A percentile compares a stretch with the other conserved stretches of the same genome.
Conservation (phyloP, 345 rosid genomes). For the Syzygium jambos region DNA sequence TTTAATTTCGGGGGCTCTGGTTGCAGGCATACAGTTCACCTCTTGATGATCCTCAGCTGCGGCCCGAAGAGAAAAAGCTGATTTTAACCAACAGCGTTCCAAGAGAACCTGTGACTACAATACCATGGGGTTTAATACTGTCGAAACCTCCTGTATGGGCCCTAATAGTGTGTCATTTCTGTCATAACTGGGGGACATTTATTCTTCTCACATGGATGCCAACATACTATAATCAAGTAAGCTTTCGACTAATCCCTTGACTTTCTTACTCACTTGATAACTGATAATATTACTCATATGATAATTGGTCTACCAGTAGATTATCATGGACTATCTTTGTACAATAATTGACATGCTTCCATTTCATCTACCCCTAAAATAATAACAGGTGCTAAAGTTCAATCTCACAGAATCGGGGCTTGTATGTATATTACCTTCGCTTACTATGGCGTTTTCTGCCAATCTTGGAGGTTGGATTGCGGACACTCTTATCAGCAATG, state of each 20-base stretch:
- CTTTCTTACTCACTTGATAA: background rate
- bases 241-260: background rate
- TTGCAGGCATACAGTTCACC: conserved; percentile 85
- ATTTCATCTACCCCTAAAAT: background rate
- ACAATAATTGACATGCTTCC: background rate
- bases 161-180: conserved; percentile 69
- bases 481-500: conserved; percentile 81
- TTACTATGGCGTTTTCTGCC: conserved; percentile 93
- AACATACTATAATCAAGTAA: conserved; percentile 83
- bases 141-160: conserved; percentile 94
- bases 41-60: conserved; percentile 59
- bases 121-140: conserved; percentile 78
- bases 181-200: conserved; percentile 95
- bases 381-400: conserved; percentile 70
- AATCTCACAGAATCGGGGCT: conserved; percentile 87
- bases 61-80: conserved; percentile 57
- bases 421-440: conserved; percentile 79
- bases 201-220: conserved; percentile 99
- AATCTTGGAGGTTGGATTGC: conserved; percentile 97
- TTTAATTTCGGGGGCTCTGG: conserved; percentile 3
- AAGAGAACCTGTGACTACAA: conserved; percentile 66
- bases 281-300: background rate
- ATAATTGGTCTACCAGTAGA: background rate
- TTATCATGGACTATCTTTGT: background rate
- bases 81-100: conserved; percentile 41